These are phyloP conservation scores for Cladosporium colombiae DNA, from an alignment of 2,329 filamentous ascomycete species.

Conservation along the genomic window DNA sequence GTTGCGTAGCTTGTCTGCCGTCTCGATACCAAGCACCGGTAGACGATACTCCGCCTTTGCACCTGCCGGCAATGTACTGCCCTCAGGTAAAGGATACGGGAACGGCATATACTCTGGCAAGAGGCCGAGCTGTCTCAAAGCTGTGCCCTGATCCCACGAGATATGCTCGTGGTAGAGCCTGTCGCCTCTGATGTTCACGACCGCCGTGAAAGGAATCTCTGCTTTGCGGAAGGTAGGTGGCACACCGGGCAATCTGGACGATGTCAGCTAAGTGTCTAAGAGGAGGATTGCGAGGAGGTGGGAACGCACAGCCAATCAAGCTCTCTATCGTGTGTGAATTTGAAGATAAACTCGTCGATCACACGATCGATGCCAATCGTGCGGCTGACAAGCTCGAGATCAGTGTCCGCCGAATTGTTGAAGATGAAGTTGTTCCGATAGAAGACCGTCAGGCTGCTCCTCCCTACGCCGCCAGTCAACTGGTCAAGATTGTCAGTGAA, in stretches of 20 bases:
- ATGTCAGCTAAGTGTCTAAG: background rate
- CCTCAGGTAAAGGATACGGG: conserved; percentile 15
- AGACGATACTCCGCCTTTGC: conserved; percentile 55
- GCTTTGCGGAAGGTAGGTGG: conserved; percentile 58
- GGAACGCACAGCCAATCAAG: conserved; percentile 68
- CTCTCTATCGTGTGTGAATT: conserved; percentile 62
- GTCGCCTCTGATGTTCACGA: conserved; percentile 69
- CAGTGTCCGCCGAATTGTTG: conserved; percentile 67
- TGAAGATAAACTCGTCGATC: conserved; percentile 69
- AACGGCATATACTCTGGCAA: conserved; percentile 65
- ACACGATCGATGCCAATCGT: conserved; percentile 72
- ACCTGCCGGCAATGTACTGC: conserved; percentile 26
- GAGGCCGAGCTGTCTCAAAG: conserved; percentile 62
- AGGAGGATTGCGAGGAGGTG: background rate
- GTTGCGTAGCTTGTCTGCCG: conserved; percentile 53
- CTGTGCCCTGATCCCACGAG: conserved; percentile 67
- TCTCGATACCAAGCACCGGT: conserved; percentile 61
- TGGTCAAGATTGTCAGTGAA: conserved; percentile 8
- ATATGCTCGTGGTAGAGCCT: conserved; percentile 71
- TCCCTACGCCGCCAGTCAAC: conserved; percentile 67
- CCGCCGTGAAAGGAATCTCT: conserved; percentile 63
- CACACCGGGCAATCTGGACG: conserved; percentile 56
- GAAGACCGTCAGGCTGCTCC: conserved; percentile 63
- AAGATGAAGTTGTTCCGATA: conserved; percentile 76
- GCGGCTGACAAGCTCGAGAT: conserved; percentile 68